Base-by-base conservation (phyloP, 306 rosid genomes). In the Corylus avellana region DNA sequence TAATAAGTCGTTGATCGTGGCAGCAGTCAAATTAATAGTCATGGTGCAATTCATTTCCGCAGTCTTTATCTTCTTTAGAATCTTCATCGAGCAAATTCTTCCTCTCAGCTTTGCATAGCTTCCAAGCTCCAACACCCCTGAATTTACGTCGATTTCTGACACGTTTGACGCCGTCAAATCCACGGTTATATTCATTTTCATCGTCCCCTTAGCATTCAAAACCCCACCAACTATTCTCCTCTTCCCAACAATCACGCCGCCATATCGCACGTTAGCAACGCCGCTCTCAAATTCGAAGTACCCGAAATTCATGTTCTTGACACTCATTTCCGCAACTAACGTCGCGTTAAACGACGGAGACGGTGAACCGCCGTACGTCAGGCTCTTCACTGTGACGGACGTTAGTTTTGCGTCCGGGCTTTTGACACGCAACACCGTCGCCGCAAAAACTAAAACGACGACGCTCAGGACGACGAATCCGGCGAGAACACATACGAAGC, bases 281-380 rank as follows among this genome's bases (percentile, higher is more conserved):
- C 37, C 48, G 20, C 68, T 48, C 59, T 70, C 84, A 46, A 75
- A 81, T 8, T n/a, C 69, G 67, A 75, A 81, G 66, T 63, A 51
- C 18, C 84, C 84, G 22, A 81, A 81, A 39, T 81, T 81, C 73
- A 16, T 81, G 72, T 81, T 81, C 80, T 64, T 69, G 54, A 81
- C 54, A 4, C 76, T 62, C 39, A 70, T 74, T 22, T 75, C 76
- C 4, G 80, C 84, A 57, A 57, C 49, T 27, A 81, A 54, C 11
- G 72, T 80, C 58, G 39, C 70, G 63, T 18, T 49, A 63, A 80
- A 75, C 64, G 35, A 29, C 1, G 79, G 76, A 17, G 74, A 8
- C 18, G 54, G 4, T 3, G 32, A 11, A 22, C 47, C 55, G 16
- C 49, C 51, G 18, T 59, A 18, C 16, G 5, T 13, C 8, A 77